phyloP scores from a whole-genome alignment of 192 early-diverging fungal genomes.

The Backusella morwellensis region DNA sequence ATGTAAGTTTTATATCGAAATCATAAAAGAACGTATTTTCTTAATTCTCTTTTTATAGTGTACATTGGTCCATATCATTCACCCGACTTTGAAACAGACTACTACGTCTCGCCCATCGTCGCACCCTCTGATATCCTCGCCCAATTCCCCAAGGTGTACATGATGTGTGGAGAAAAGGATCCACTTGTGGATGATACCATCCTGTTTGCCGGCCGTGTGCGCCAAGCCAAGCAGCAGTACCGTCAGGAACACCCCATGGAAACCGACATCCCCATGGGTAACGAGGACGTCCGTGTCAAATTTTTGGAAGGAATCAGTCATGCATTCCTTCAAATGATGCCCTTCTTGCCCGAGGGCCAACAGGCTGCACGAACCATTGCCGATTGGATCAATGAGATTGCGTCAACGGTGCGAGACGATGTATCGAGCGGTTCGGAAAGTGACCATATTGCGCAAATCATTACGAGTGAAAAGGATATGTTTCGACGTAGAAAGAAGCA shows the following conservation, averaged over 20 bases:
- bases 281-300: slow-evolving; percentile 57
- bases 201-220: slow-evolving; percentile 85
- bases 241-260: slow-evolving; percentile 35
- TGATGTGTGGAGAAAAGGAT: slow-evolving; percentile 95
- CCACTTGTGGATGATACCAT: slow-evolving; percentile 97
- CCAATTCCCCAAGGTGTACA: slow-evolving; percentile 86
- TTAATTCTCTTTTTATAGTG: slow-evolving; percentile 45
- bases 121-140: slow-evolving; percentile 85
- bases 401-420: not conserved
- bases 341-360: slow-evolving; percentile 70
- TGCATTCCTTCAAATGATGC: slow-evolving; percentile 67
- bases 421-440: not conserved
- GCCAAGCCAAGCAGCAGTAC: slow-evolving; percentile 76
- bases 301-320: slow-evolving; percentile 73
- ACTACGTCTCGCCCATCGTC: slow-evolving; percentile 80
- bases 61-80: slow-evolving; percentile 80
- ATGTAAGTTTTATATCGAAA: slow-evolving; percentile 27
- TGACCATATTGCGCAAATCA: slow-evolving; percentile 27
- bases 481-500: slow-evolving; percentile 28
- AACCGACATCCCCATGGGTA: not conserved
- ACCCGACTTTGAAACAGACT: slow-evolving; percentile 78
- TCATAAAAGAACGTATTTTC: not conserved
- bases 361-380: slow-evolving; percentile 44
- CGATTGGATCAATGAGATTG: slow-evolving; percentile 33
- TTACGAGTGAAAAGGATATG: slow-evolving; percentile 40